Evolutionary conservation across 2,329 filamentous ascomycete genomes (phyloP).

Genomic region (Niveomyces coronatus): DNA sequence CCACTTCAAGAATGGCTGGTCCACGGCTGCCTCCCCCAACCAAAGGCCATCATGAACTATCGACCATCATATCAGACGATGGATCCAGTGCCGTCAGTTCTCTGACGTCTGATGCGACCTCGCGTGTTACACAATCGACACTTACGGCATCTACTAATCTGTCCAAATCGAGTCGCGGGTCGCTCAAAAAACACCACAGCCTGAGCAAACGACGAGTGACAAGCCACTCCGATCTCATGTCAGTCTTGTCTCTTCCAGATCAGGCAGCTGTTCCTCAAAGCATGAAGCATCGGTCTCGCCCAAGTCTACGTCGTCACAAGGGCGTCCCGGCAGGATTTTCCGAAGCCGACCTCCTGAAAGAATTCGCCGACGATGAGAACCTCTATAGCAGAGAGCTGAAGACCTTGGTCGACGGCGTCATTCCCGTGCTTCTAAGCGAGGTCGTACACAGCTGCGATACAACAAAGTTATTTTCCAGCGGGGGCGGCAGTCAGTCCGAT

Average conservation of each 20-base stretch:
- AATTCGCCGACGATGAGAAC: slow-evolving; percentile 72
- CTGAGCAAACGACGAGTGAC: slow-evolving; percentile 67
- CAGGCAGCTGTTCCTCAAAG: slow-evolving; percentile 45
- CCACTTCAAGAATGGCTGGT: slow-evolving; percentile 19
- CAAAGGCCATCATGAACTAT: slow-evolving; percentile 43
- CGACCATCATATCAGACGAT: slow-evolving; percentile 46
- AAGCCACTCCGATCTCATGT: slow-evolving; percentile 88
- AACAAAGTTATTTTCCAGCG: slow-evolving; percentile 49
- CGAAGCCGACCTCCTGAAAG: slow-evolving; percentile 64
- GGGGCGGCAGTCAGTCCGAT: slow-evolving; percentile 44
- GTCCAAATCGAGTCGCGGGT: slow-evolving; percentile 36
- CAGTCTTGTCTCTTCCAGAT: slow-evolving; percentile 69
- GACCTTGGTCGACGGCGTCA: slow-evolving; percentile 87
- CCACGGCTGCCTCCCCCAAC: slow-evolving; percentile 38
- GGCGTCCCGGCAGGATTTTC: slow-evolving; percentile 58
- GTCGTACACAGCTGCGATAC: slow-evolving; percentile 62
- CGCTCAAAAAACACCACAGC: slow-evolving; percentile 28
- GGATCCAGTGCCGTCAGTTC: slow-evolving; percentile 28
- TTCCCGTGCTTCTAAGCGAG: slow-evolving; percentile 81
- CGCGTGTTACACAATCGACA: slow-evolving; percentile 36
- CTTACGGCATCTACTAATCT: slow-evolving; percentile 42
- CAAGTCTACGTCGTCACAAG: slow-evolving; percentile 66
- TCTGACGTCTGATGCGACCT: slow-evolving; percentile 39
- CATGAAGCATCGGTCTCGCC: slow-evolving; percentile 60
- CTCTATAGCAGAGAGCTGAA: slow-evolving; percentile 87